Base-by-base conservation (phyloP, 1,284 basidiomycete genomes). In the Afroboletus lepidellus region DNA sequence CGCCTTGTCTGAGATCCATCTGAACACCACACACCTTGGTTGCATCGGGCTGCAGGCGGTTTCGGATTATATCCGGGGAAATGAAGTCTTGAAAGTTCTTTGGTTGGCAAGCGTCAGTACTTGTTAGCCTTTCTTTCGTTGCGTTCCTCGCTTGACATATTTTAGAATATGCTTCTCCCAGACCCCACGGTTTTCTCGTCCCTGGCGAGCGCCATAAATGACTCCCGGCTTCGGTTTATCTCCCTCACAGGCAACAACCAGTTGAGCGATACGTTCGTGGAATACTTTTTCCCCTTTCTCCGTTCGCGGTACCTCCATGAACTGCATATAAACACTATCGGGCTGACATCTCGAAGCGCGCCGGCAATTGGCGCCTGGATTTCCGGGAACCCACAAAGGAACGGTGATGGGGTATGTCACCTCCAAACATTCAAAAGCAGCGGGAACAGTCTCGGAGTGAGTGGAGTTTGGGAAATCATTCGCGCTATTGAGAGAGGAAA, bases 21-120 rank as follows among this genome's bases (percentile, higher is more conserved):
- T 88, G 50, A 84, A 81, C 51, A 70, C 73, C 11, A 84, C 81
- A 59, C 57, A 61, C 1, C 78, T 88, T 49, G 77, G 82, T 18
- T 77, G 84, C 60, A 62, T 63, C 41, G 83, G 83, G 0, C 69
- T 88, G 21, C 63, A 69, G 29, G 76, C 78, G 8, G 77, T 87
- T 51, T 65, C 76, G 9, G 65, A 74, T 38, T 87, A 83, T 60
- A 53, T 87, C 41, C 65, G 71, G 44, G 72, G 71, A 20, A 85
- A 83, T 58, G 61, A 63, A 5, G 59, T 61, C 15, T 60, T 87
- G 46, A 74, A 66, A 55, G 71, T 70, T 42, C 60, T 88, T 15
- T 78, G 76, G 59, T 63, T 87, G 9, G 78, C 81, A 61, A 76
- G 79, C 57, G 85, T 87, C 59, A 62, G 81, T 73, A 33, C 29